A percentile compares a stretch with the other conserved stretches of the same genome.
phyloP scores from a whole-genome alignment of 257 asterid species.

The Solanum pennellii region DNA sequence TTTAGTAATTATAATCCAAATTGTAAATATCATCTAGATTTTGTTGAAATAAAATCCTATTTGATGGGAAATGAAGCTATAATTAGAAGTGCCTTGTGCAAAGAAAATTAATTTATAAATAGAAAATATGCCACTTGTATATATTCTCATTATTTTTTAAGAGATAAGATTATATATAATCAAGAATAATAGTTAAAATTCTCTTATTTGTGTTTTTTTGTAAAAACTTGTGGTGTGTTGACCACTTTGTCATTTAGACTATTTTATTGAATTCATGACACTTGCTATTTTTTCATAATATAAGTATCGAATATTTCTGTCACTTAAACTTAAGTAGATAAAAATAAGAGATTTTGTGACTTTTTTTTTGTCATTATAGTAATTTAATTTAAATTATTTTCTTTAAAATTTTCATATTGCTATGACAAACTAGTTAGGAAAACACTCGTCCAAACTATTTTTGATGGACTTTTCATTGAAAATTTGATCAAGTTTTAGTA shows the following conservation, averaged over 20 bases:
- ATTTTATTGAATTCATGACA: background rate
- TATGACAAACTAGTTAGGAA: background rate
- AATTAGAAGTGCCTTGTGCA: background rate
- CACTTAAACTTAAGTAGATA: background rate
- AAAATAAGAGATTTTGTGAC: background rate
- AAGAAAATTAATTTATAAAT: background rate
- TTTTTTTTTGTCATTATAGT: too few relatives aligned
- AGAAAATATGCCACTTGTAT: background rate
- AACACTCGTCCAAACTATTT: background rate
- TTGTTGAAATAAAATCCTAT: background rate
- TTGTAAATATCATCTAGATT: background rate
- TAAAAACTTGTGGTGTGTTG: background rate
- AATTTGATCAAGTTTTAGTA: background rate
- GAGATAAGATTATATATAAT: background rate
- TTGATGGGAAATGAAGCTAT: background rate
- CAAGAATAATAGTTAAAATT: background rate
- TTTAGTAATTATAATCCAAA: background rate
- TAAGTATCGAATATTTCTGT: background rate
- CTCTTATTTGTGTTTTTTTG: background rate
- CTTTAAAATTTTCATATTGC: background rate
- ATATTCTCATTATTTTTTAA: background rate
- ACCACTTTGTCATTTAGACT: background rate
- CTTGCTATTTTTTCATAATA: fast-evolving
- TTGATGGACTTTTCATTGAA: background rate
- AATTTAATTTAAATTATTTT: too few relatives aligned